phyloP scores from a whole-genome alignment of 169 alveolate species.

The Cryptosporidium viatorum region DNA sequence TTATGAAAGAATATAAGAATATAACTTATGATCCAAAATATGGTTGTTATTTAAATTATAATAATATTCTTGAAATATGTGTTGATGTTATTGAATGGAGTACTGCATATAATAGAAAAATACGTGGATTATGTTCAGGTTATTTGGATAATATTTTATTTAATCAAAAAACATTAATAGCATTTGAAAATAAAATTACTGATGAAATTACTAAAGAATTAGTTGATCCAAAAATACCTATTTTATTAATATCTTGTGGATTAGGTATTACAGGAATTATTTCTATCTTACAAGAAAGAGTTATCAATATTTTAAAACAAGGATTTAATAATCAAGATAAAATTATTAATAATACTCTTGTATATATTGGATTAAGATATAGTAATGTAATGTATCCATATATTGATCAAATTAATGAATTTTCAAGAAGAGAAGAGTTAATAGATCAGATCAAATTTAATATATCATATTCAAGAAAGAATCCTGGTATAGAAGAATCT shows the following conservation, averaged over 20 bases:
- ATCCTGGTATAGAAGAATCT: conserved; percentile 44
- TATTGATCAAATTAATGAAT: conserved; percentile 39
- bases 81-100: conserved; percentile 66
- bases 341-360: background rate
- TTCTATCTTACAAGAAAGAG: conserved; percentile 63
- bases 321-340: background rate
- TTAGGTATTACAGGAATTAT: conserved; percentile 70
- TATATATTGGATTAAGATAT: conserved; percentile 63
- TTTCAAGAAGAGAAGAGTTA: background rate
- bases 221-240: conserved; percentile 41
- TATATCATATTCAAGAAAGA: conserved; percentile 51
- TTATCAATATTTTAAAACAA: background rate
- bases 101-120: conserved; percentile 50
- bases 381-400: conserved; percentile 49
- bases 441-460: background rate
- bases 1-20: background rate
- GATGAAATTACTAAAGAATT: background rate
- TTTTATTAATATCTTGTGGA: conserved; percentile 50
- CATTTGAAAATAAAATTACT: conserved; percentile 32
- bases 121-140: conserved; percentile 56
- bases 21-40: background rate
- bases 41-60: background rate
- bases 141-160: conserved; percentile 1
- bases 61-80: conserved; percentile 38
- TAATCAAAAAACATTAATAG: conserved; percentile 5